Evolutionary conservation across 441 rosid genomes (phyloP), one percentile per base, ranked within the genome.

Genomic region (Breynia disticha): DNA sequence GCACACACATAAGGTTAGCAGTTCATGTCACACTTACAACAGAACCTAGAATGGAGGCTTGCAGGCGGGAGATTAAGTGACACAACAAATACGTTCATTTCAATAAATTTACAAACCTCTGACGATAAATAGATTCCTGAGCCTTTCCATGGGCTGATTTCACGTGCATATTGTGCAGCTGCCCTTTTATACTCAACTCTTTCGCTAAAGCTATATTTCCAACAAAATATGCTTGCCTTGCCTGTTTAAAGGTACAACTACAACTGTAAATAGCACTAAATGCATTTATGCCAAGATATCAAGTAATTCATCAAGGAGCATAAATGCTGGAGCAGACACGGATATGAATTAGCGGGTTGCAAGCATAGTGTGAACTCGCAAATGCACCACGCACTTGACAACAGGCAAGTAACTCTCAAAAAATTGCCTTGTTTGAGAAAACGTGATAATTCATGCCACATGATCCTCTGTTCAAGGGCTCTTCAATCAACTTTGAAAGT

Each of bases 111-210:
- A 73, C 86, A 66, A 76, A 91, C 97, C 98, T 89, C 64, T 81
- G 82, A 53, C 86, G 93, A 67, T 79, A 93, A 62, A 89, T 89
- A 50, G 95, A 83, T 54, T 93, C 96, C 61, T 89, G 96, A 39
- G 97, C 98, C 75, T 84, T 93, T 42, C 82, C 97, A 73, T 84
- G 97, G 52, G 96, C 93, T 67, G 82, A 95, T 70, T 93, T 93
- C 97, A 93, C 88, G 54, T 86, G 90, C 81, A 82, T 70, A 70
- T 84, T 86, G 68, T 93, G 87, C 63, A 81, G 69, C 68, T 93
- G 95, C 57, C 98, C 98, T 74, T 93, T 93, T 46, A 65, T 83
- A 61, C 97, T 86, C 67, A 86, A 80, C 59, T 88, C 97, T 79
- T 88, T 93, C 28, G 96, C 97, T 42, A 93, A 70, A 48, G 88